Evolutionary conservation across 78 protist species (phyloP).

Genomic region (Creolimax fragrantissima): DNA sequence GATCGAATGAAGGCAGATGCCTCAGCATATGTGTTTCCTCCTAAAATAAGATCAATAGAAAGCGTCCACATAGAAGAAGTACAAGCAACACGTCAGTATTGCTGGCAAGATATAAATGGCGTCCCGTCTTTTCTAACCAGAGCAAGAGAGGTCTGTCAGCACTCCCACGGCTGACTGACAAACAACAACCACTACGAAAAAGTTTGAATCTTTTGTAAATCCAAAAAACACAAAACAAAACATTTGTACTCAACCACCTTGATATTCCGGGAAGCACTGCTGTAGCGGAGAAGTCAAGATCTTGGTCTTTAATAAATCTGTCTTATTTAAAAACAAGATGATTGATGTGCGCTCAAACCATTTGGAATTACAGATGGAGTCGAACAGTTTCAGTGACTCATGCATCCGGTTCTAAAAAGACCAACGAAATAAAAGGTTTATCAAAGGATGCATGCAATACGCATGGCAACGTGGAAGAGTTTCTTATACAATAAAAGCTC

Average conservation of each 20-base stretch:
- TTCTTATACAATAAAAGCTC: neutral
- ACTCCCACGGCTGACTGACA: no score
- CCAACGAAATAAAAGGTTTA: neutral
- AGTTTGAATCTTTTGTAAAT: no score
- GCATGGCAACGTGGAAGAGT: neutral
- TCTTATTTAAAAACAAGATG: constrained; percentile 87
- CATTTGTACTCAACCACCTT: no score
- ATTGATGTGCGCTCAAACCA: constrained; percentile 83
- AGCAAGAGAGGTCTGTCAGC: no score
- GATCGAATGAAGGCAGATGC: constrained; percentile 10
- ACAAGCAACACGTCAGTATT: neutral
- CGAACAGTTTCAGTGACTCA: constrained; percentile 79
- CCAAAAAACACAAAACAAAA: no score
- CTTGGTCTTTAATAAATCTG: constrained; percentile 72
- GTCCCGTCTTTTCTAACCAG: no score
- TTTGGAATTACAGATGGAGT: constrained; percentile 75
- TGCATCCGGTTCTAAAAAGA: constrained; percentile 70
- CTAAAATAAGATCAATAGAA: neutral
- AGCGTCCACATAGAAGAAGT: neutral
- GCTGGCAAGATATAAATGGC: no score
- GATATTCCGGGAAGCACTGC: constrained; percentile 68
- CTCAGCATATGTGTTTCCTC: neutral
- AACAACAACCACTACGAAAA: no score
- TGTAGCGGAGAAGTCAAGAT: constrained; percentile 42
- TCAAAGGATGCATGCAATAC: neutral